Base-by-base conservation (phyloP, 805 yeast genomes). In the Candida oleophila region DNA sequence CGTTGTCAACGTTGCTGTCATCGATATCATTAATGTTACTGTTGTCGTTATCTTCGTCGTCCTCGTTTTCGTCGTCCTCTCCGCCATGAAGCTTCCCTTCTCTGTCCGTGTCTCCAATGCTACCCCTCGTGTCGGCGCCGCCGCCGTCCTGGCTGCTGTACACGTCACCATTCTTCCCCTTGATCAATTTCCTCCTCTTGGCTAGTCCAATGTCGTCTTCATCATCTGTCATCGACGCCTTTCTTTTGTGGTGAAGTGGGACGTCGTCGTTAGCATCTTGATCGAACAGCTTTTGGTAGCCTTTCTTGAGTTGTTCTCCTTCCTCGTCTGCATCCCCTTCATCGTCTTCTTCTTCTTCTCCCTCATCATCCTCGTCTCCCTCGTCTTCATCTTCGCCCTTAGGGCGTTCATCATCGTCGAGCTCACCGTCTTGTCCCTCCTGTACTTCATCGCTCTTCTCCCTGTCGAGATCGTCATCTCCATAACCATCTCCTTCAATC, bases 71-170 rank as follows among this genome's bases (percentile, higher is more conserved):
- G 4, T 30, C 46, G 3, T 42, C 50, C 9, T 42, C 44, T 14
- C 34, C 46, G 15, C 38, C 47, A 12, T 35, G 21, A 5, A 22
- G 38, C 14, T 30, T 48, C 38, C 28, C 35, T 15, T 45, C 38
- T 37, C 47, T 42, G 30, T 39, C 42, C 22, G 30, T 33, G 20
- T 39, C 37, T 21, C 32, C 37, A n/a, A 40, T 41, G 19, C 38
- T 50, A 33, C 51, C 49, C 42, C 47, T 50, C 21, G 49, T 55
- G n/a, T 53, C 59, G 28, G 53, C 59, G 32, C 32, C 11, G 32
- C 32, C 32, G 11, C 2, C 48, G 44, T 33, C 54, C 11, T 12
- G 11, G 18, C 18, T 19, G 22, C 19, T 22, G 22, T 16, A 16
- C 4, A 5, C 39, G 7, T 36, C 39, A 22, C 39, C 39, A 19